Conservation (phyloP, 2,329 filamentous ascomycete genomes). For the Aspergillus sp. region DNA sequence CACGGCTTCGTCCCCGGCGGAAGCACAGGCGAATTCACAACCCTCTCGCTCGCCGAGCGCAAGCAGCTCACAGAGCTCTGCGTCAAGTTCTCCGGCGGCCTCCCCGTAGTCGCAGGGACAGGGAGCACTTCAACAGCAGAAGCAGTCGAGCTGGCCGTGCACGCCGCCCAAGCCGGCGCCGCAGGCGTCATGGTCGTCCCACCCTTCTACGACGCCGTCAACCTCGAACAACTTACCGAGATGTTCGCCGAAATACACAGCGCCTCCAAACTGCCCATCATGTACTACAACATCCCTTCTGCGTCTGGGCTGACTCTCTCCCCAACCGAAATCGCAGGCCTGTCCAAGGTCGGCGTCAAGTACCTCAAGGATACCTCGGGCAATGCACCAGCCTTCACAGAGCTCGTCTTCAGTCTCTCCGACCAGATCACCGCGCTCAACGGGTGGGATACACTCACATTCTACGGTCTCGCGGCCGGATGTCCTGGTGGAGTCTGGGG, state of each 20-base stretch:
- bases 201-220: constrained; percentile 51
- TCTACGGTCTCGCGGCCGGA: constrained; percentile 53
- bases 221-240: constrained; percentile 41
- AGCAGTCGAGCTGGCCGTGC: constrained; percentile 42
- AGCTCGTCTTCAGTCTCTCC: constrained; percentile 47
- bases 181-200: constrained; percentile 51
- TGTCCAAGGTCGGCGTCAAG: constrained; percentile 49
- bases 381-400: constrained; percentile 51
- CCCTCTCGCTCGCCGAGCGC: constrained; percentile 45
- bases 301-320: constrained; percentile 46
- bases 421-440: constrained; percentile 52
- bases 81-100: constrained; percentile 27
- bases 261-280: constrained; percentile 41
- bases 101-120: constrained; percentile 31
- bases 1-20: constrained; percentile 54
- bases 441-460: constrained; percentile 56
- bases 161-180: constrained; percentile 42
- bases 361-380: constrained; percentile 56
- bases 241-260: constrained; percentile 44
- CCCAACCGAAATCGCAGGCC: constrained; percentile 44
- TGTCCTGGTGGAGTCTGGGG: constrained; percentile 54
- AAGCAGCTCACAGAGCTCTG: constrained; percentile 44
- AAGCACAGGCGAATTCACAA: constrained; percentile 53
- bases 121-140: constrained; percentile 47
- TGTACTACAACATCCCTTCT: constrained; percentile 55